Base-by-base conservation (phyloP, 2,329 filamentous ascomycete genomes). In the Phaeosphaeriaceae sp. region DNA sequence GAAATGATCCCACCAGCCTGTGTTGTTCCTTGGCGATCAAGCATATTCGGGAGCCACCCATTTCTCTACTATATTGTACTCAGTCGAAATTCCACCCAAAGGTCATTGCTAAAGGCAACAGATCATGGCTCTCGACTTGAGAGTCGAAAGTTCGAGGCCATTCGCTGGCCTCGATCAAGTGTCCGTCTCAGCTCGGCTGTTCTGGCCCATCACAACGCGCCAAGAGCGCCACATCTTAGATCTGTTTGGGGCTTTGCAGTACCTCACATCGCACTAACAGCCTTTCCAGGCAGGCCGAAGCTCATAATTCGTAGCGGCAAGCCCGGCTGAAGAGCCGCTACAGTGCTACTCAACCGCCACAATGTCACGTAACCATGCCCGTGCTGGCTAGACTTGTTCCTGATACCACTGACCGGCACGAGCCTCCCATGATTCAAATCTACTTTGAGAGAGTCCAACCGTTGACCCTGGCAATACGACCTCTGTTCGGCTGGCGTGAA, bases 341-440 rank as follows among this genome's bases (percentile, higher is more conserved):
- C 47, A 30, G 26, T 47, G 49, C 52, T 46, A 28, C 35, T 28
- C 23, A 58, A 24, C 44, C 49, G 44, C 47, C 59, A 21, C 17
- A 30, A 58, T 47, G n/a, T 42, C 26, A 22, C 13, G 3, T 49
- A 46, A 40, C 59, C 42, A 58, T 53, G n/a, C 55, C 55, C 11
- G 17, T 54, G 26, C 19, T 24, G 42, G 59, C 46, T 55, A 54
- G 47, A 13, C 15, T 13, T 53, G 35, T 47, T 44, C 59, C 49
- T 49, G 28, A 56, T 56, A n/a, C 50, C 47, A 52, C 53, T 58
- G 49, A 58, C 55, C 59, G 53, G 56, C 52, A 53, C 46, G n/a
- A 24, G 28, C 52, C 50, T 40, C 49, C 35, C 23, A 30, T 44
- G 15, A 49, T 32, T 51, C 54, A 43, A 49, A 54, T 59, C 55